Evolutionary conservation across 2,329 filamentous ascomycete genomes (phyloP), one percentile per base, ranked within the genome.

Genomic region (Aspergillus bombycis): DNA sequence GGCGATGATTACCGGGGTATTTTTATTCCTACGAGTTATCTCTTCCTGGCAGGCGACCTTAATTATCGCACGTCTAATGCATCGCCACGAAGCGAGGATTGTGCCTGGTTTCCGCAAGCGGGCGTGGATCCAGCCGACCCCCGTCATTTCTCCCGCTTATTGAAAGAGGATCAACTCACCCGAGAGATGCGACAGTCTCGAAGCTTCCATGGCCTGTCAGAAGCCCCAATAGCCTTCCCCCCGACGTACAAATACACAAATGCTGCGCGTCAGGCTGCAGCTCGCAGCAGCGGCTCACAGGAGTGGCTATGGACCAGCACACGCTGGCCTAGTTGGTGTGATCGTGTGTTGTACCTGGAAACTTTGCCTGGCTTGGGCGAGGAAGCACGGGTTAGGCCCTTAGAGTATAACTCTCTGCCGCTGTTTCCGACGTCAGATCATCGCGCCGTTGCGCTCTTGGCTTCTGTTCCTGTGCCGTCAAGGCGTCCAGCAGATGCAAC

Each of bases 241-340:
- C 95, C 95, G 0, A 97, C 95, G 0, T 99, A 99, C 83, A 99
- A 99, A 78, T 96, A 95, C 76, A 84, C 85, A 1, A 71, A 79
- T 34, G 75, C 76, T 9, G 79, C 82, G 16, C 79, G 77, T 30
- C 70, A 83, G 62, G 79, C 77, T 1, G 74, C 70, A 21, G 65
- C 68, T 12, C 63, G 64, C 72, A 72, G 74, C 23, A 70, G 75
- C 16, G 66, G 69, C 52, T 71, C 68, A 48, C 78, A 84, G 4
- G 79, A 82, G 12, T 94, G 91, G 89, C 79, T 82, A 36, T 97
- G 93, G 86, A 91, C 93, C 9, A 82, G 83, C 62, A 91, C 96
- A 75, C 89, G 95, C 53, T 96, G 92, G 85, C 94, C 95, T 1
- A 89, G 90, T 72, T 98, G 94, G 95, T 97, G 93, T 72, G 95